phyloP scores from a whole-genome alignment of 2,329 filamentous ascomycete genomes.

The Sporothrix globosa region DNA sequence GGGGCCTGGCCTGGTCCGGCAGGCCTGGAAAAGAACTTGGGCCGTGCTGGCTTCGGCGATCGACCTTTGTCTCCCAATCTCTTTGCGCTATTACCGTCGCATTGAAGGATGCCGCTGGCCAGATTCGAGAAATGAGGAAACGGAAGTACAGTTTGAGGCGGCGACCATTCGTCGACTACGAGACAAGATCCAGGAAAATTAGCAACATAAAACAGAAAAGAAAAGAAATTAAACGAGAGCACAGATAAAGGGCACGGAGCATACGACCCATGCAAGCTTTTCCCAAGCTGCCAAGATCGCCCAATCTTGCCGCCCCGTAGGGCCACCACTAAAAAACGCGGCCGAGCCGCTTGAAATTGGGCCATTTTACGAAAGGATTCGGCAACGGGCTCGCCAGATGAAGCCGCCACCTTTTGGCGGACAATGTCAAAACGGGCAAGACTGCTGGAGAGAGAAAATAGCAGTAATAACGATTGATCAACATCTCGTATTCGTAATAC shows the following conservation, averaged over 20 bases:
- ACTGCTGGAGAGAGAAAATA: background rate
- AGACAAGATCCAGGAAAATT: no score
- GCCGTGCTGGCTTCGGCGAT: no score
- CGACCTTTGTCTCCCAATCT: no score
- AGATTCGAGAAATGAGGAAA: background rate
- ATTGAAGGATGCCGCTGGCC: background rate
- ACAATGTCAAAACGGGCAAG: no score
- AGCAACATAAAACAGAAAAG: background rate
- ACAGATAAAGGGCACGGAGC: background rate
- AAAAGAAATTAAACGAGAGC: background rate
- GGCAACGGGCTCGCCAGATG: background rate
- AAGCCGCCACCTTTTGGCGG: background rate
- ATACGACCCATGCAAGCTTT: background rate
- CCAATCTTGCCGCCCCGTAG: background rate
- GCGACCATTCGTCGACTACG: no score
- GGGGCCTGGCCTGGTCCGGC: no score
- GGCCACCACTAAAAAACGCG: background rate
- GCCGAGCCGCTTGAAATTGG: background rate
- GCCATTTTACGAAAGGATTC: background rate
- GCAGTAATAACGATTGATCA: no score
- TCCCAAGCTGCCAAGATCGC: background rate
- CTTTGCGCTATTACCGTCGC: no score
- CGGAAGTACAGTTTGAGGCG: no score
- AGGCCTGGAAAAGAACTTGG: no score
- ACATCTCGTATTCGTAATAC: background rate